Conservation (phyloP, 1,284 basidiomycete species). For the Phaffia rhodozyma region DNA sequence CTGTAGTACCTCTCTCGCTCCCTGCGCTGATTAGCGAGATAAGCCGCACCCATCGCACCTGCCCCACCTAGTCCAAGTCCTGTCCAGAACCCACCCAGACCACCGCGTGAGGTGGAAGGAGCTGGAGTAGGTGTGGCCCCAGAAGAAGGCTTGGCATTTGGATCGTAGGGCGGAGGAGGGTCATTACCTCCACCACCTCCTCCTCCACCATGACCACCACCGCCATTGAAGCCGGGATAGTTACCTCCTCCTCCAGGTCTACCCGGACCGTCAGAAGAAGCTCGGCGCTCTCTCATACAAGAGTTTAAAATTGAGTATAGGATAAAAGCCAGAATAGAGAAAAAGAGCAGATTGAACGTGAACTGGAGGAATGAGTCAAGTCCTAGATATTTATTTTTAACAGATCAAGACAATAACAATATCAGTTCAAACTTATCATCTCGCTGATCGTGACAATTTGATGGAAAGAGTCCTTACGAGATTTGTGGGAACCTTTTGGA, state of each 20-base stretch:
- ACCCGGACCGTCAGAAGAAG: neutral
- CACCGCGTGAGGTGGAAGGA: neutral
- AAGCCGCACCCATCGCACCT: neutral
- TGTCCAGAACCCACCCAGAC: neutral
- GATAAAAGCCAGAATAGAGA: constrained; percentile 10
- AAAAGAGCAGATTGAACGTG: constrained; percentile 7
- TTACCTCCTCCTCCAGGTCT: neutral
- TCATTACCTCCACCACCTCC: neutral
- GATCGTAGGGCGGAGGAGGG: constrained; percentile 3
- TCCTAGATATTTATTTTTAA: neutral
- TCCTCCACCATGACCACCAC: constrained; percentile 2
- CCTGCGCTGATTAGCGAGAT: neutral
- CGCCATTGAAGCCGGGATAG: neutral
- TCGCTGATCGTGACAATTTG: neutral
- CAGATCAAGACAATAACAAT: neutral
- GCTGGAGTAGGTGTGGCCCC: neutral
- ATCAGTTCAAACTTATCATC: too few species aligned
- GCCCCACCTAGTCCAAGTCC: neutral
- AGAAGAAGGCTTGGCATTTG: neutral
- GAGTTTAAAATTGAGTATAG: neutral
- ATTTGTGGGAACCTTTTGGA: neutral
- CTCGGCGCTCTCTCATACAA: constrained; percentile 2
- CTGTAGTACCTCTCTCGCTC: too few species aligned
- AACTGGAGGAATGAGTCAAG: neutral
- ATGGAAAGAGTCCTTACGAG: neutral